phyloP scores from a whole-genome alignment of 23 red algal species.

The Agarophyton chilense region DNA sequence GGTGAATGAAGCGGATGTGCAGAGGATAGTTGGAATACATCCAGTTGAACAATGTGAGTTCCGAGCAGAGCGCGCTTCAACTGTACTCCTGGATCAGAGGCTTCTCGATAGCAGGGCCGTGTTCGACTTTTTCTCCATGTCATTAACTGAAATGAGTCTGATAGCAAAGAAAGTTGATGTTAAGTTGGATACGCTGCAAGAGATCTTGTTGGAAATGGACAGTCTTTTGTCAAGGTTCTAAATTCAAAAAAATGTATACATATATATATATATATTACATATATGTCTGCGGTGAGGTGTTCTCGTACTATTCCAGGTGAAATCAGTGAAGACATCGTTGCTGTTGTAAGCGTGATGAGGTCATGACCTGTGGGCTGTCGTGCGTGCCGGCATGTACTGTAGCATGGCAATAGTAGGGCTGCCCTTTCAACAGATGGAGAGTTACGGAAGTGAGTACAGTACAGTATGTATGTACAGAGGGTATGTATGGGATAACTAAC shows the following conservation, averaged over 20 bases:
- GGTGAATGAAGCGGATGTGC: conserved; percentile 5
- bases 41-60: conserved; percentile 34
- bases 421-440: no score
- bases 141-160: conserved; percentile 11
- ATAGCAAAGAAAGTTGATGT: conserved; percentile 1
- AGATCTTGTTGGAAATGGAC: conserved; percentile 50
- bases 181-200: conserved; percentile 5
- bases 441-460: neutral
- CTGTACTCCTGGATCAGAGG: conserved; percentile 40
- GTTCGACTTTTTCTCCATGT: conserved; percentile 24
- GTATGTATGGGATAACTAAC: no score
- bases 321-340: no score
- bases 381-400: no score
- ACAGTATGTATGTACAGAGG: no score
- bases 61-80: conserved; percentile 35
- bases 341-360: no score
- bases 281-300: no score
- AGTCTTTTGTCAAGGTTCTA: conserved; percentile 48
- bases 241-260: no score
- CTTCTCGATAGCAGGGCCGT: conserved; percentile 61
- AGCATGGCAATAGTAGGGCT: no score
- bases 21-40: conserved; percentile 26
- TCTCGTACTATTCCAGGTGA: no score
- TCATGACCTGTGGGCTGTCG: no score
- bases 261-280: no score